Evolutionary conservation across 495 filamentous ascomycete genomes (phyloP).

Genomic region (Penicillium steckii): DNA sequence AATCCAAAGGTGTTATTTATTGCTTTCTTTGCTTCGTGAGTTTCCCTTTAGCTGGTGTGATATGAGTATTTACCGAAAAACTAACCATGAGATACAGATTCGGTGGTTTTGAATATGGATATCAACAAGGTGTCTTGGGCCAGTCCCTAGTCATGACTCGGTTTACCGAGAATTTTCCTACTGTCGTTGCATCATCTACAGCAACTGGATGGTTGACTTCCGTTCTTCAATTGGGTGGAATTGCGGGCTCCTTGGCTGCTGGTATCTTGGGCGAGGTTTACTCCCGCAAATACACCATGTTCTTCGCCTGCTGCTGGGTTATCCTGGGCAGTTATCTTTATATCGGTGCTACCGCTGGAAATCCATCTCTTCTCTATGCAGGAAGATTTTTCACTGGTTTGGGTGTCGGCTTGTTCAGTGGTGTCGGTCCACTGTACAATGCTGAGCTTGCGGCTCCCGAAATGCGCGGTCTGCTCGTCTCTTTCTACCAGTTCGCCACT

Average conservation of each 20-base stretch:
- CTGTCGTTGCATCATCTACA: constrained; percentile 36
- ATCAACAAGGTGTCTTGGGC: constrained; percentile 45
- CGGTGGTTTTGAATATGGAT: constrained; percentile 48
- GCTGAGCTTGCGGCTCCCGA: constrained; percentile 74
- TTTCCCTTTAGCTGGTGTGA: not conserved
- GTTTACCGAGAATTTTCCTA: constrained; percentile 44
- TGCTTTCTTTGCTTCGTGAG: constrained; percentile 44
- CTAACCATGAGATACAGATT: constrained; percentile 20
- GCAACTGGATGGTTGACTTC: constrained; percentile 46
- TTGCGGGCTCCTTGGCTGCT: constrained; percentile 66
- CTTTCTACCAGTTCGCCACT: constrained; percentile 79
- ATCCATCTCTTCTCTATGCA: constrained; percentile 59
- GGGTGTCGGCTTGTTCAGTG: constrained; percentile 59
- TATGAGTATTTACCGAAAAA: not conserved
- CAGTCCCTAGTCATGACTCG: constrained; percentile 43
- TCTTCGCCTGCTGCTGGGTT: constrained; percentile 70
- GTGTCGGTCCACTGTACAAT: constrained; percentile 66
- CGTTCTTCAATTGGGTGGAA: constrained; percentile 74
- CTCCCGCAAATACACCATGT: constrained; percentile 68
- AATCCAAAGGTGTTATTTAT: constrained; percentile 44
- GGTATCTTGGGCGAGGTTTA: constrained; percentile 56
- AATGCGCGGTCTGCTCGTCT: constrained; percentile 72
- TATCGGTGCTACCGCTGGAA: constrained; percentile 50
- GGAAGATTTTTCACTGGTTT: constrained; percentile 70
- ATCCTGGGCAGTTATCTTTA: constrained; percentile 57